Evolutionary conservation across 345 rosid genomes (phyloP), one percentile per base, ranked within the genome.

Genomic region (Ceriops zippeliana): DNA sequence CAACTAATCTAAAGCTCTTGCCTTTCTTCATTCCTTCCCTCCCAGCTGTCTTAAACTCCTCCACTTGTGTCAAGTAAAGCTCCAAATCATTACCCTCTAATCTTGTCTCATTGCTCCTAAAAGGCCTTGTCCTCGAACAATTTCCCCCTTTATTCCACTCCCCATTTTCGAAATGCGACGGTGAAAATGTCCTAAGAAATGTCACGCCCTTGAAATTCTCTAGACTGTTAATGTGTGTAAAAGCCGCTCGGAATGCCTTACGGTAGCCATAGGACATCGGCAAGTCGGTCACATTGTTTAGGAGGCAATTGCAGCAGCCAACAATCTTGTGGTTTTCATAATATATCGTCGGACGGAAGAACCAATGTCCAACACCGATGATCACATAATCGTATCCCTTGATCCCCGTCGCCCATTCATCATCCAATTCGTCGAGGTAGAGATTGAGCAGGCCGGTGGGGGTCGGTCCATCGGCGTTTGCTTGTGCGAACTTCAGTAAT

Each of bases 81-180:
- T 84, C 90, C 75, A 82, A 65, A 24, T 82, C 71, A 1, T 51
- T 65, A 8, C 86, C 86, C 17, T 88, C 90, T 47, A 89, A 70
- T 6, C 67, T 64, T 2, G 86, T 81, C 89, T 87, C 88, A 22
- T 80, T 82, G 70, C 79, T 83, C 73, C 68, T 65, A 46, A 72
- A 83, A 47, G 97, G 98, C 78, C 54, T 73, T 30, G 72, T 78
- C 67, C 92, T 83, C 26, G 76, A 19, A 54, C 98, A 93, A 35
- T 90, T 66, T 3, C 97, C 98, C 7, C 98, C 98, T n/a, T 79
- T 6, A 64, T 93, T 78, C 97, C 97, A 93, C 27, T 80, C 9
- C 61, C 97, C 98, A 7, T 83, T 83, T 68, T 90, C 98, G 0
- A 90, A 90, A 57, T 93, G 98, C 0, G 95, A 72, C 0, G 98